Base-by-base conservation (phyloP, 2,329 filamentous ascomycete genomes). In the Calonectria fujianensis region DNA sequence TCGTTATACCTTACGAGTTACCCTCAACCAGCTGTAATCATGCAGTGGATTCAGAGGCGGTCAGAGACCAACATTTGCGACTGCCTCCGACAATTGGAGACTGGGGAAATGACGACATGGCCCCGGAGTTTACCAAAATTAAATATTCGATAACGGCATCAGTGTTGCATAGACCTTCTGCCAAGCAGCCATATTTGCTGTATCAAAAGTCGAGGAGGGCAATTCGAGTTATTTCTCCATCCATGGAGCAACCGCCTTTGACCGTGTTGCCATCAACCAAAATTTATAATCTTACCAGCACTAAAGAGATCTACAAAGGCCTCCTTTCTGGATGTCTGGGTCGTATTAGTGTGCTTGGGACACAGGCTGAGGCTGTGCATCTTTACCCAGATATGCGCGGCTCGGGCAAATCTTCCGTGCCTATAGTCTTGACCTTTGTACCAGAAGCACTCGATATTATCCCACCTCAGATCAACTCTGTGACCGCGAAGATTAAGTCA, bases 401-500 rank as follows among this genome's bases (percentile, higher is more conserved):
- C 24, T 16, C 29, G 14, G 57, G 20, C 37, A 16, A 29, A 31
- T 63, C 57, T 27, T 63, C 35, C 2, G 10, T 63, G 24, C 35
- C 57, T 3, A 41, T 63, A 18, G 37, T n/a, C 4, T 41, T 63
- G 57, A 63, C 57, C 0, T 63, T 63, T 63, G 57, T 24, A 31
- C 57, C 57, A 5, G 29, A 24, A 18, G 35, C 57, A 9, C 57
- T 63, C 13, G 57, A 63, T 16, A 11, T 63, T 27, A 63, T 63
- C 24, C 57, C 57, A 7, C 57, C 57, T 41, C 57, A 63, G n/a
- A 63, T 63, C 29, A 63, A 63, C 24, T 63, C 57, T 10, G 14
- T 41, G 1, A 29, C 35, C 8, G 57, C 57, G 2, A 63, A 41
- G 11, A 63, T 63, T 8, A 24, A 10, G 24, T 63, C 57, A 11